These are phyloP conservation scores for Spathaspora arborariae DNA, from an alignment of 805 yeast species.

Conservation along the genomic window DNA sequence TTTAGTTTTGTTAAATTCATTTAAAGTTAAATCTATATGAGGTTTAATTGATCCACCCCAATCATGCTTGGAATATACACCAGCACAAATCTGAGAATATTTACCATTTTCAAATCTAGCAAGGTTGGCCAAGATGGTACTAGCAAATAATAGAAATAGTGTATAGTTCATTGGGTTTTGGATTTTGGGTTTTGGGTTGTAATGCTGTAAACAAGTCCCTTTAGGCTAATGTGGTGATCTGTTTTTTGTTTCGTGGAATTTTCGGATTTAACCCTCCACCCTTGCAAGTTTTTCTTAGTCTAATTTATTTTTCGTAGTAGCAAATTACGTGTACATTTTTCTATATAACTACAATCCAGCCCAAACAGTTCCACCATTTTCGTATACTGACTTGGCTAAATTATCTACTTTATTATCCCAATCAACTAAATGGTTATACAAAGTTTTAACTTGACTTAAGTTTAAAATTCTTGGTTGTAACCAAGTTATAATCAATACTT, in stretches of 20 bases:
- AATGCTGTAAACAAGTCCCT: too few relatives aligned
- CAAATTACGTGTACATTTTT: neutral
- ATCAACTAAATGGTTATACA: conserved; percentile 65
- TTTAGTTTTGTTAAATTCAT: conserved; percentile 24
- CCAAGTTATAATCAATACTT: conserved; percentile 82
- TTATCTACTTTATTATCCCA: conserved; percentile 78
- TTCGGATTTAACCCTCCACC: neutral
- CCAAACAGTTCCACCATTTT: conserved; percentile 41
- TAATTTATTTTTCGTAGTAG: neutral
- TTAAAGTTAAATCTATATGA: conserved; percentile 29
- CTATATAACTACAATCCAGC: conserved; percentile 19
- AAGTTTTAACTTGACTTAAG: conserved; percentile 68
- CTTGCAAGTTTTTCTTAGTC: too few relatives aligned
- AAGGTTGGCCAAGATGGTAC: conserved; percentile 32
- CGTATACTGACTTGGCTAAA: conserved; percentile 42
- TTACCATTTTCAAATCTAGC: conserved; percentile 44
- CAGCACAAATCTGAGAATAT: conserved; percentile 73
- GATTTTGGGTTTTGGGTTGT: too few relatives aligned
- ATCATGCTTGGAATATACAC: conserved; percentile 82
- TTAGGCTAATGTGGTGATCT: too few relatives aligned
- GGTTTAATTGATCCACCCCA: conserved; percentile 74
- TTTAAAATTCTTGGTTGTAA: conserved; percentile 94
- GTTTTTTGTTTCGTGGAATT: too few relatives aligned
- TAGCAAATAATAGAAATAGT: neutral
- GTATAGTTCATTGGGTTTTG: neutral